Evolutionary conservation across 1,284 basidiomycete genomes (phyloP), one percentile per base, ranked within the genome.

Genomic region (Fomitiporia mediterranea): DNA sequence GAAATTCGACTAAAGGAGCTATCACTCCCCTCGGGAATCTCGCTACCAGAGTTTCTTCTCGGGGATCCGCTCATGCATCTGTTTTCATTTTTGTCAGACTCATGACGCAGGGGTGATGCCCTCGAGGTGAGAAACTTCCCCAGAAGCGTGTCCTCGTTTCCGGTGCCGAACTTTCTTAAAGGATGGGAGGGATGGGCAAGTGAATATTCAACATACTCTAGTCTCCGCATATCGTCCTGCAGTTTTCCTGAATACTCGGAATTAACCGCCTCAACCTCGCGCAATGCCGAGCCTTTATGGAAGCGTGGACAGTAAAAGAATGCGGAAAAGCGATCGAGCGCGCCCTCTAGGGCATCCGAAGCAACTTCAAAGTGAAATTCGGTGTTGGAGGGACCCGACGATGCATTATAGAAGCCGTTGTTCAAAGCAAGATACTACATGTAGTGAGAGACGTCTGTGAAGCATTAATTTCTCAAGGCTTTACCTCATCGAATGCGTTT

Each of bases 191-290:
- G 77, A 62, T 82, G 84, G 55, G 84, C 89, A 38, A 98, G 81
- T 61, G 86, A 82, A 72, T 99, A 99, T 72, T 94, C 94, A 27
- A 98, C 75, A 72, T 99, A 97, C 73, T 91, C 98, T 54, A 95
- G 84, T n/a, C 97, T 84, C 94, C 95, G 98, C 67, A 88, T 75
- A 69, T 99, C 96, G n/a, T 77, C 77, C 71, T 98, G 96, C 52
- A 94, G 81, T 68, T 99, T 99, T 78, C 98, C 98, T 77, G 94
- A 94, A 79, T 98, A 90, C 69, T 99, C 96, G 1, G 94, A 98
- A 68, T 99, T 89, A 34, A 99, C 96, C 1, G 97, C 97, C 63
- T 94, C 94, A 63, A 98, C 83, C 72, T 99, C 96, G 46, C 97
- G 83, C 53, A 89, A 83, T 0, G 96, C 96, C 69, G 95, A 96